Evolutionary conservation across 768 basidiomycete genomes (phyloP).

Genomic region (Clavulina sp.): DNA sequence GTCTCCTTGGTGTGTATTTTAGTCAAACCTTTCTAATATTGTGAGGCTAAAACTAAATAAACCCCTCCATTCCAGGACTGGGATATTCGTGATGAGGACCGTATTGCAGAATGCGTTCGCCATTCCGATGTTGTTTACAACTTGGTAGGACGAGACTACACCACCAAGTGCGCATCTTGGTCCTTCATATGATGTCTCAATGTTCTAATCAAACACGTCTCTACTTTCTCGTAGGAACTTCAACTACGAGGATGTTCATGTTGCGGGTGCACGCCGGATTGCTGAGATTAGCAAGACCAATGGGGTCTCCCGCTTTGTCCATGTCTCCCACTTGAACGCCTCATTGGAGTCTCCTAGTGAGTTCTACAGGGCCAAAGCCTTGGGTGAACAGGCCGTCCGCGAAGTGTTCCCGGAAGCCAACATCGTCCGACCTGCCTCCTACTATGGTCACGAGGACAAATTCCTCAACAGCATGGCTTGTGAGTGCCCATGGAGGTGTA

Average conservation of each 20-base stretch:
- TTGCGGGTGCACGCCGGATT: constrained; percentile 66
- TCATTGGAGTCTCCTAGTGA: constrained; percentile 54
- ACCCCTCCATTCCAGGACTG: constrained; percentile 49
- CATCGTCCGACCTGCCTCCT: constrained; percentile 64
- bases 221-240: constrained; percentile 55
- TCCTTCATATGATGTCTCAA: neutral
- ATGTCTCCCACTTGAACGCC: constrained; percentile 92
- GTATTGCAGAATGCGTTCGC: constrained; percentile 82
- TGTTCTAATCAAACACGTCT: neutral
- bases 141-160: constrained; percentile 82
- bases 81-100: constrained; percentile 78
- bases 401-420: constrained; percentile 71
- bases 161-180: constrained; percentile 59
- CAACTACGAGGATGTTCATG: constrained; percentile 63
- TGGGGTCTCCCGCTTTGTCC: constrained; percentile 74
- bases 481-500: constrained; percentile 25
- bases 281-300: constrained; percentile 60
- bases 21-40: neutral
- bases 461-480: constrained; percentile 81
- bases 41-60: neutral
- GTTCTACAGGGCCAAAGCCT: constrained; percentile 79
- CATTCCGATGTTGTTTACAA: constrained; percentile 97
- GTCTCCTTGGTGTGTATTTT: constrained; percentile 60
- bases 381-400: constrained; percentile 76
- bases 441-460: constrained; percentile 95